Percentiles rank a stretch among this genome's conserved stretches.
phyloP scores from a whole-genome alignment of 2,329 filamentous ascomycete genomes.

The Remersonia thermophila region DNA sequence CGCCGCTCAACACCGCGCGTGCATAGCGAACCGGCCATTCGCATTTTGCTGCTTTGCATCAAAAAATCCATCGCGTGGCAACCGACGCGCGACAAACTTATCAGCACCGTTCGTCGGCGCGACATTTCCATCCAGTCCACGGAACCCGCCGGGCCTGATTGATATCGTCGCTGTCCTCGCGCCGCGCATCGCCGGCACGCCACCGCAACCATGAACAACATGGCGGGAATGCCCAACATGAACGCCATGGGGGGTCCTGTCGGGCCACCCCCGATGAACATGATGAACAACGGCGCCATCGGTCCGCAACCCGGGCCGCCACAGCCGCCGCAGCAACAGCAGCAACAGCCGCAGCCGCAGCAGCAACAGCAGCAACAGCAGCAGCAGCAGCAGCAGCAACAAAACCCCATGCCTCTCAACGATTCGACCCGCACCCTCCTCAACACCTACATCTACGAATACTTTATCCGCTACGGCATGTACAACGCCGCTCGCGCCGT shows the following conservation, averaged over 20 bases:
- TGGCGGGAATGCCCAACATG: slow-evolving; percentile 54
- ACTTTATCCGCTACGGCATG: slow-evolving; percentile 77
- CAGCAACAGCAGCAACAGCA: too few relatives aligned
- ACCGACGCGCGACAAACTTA: not conserved
- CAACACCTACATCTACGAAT: slow-evolving; percentile 85
- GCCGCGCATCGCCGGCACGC: slow-evolving; percentile 29
- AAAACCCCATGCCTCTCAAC: slow-evolving; percentile 29
- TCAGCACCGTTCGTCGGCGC: not conserved
- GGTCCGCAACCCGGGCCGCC: slow-evolving; percentile 18
- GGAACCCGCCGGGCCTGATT: too few relatives aligned
- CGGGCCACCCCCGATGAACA: slow-evolving; percentile 48
- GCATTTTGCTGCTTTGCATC: too few relatives aligned
- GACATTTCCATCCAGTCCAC: too few relatives aligned
- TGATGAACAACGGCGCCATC: slow-evolving; percentile 50
- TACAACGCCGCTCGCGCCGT: slow-evolving; percentile 71
- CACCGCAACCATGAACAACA: slow-evolving; percentile 43
- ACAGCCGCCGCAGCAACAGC: too few relatives aligned
- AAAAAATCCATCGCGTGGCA: not conserved
- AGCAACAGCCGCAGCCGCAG: too few relatives aligned
- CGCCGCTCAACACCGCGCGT: slow-evolving; percentile 3
- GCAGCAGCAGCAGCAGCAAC: too few relatives aligned
- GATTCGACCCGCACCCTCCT: slow-evolving; percentile 45
- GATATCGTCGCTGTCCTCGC: slow-evolving; percentile 5
- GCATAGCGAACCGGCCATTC: not conserved
- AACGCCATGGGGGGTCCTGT: slow-evolving; percentile 56